phyloP scores from a whole-genome alignment of 768 basidiomycete species.

The Suillus tomentosus region DNA sequence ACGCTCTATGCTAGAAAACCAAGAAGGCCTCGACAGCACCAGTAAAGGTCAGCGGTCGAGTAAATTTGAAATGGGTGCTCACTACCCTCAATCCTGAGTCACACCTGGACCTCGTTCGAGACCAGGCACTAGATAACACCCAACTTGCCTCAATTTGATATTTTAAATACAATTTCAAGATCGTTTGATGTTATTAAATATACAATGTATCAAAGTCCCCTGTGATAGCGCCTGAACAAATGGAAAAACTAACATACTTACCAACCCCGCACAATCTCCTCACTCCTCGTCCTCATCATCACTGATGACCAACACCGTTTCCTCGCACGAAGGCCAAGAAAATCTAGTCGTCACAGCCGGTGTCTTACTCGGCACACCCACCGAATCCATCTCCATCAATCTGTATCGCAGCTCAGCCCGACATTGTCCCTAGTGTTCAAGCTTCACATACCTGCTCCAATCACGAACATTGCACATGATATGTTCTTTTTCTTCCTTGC shows the following conservation, averaged over 20 bases:
- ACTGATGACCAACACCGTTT: conserved; percentile 48
- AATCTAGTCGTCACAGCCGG: conserved; percentile 7
- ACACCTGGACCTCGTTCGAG: background rate
- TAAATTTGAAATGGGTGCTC: background rate
- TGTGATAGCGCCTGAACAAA: background rate
- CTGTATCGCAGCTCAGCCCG: conserved; percentile 12
- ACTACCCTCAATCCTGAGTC: background rate
- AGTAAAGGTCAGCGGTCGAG: background rate
- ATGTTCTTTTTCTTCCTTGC: conserved; percentile 52
- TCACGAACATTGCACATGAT: conserved; percentile 50
- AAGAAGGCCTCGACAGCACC: background rate
- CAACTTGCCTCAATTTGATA: background rate
- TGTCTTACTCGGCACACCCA: background rate
- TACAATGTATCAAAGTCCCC: conserved; percentile 5
- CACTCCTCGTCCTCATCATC: conserved; percentile 47
- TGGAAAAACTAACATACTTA: conserved; percentile 13
- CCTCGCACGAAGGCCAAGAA: conserved; percentile 48
- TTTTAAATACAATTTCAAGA: background rate
- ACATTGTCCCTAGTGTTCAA: background rate
- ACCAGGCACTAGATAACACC: background rate
- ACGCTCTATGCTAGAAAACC: background rate
- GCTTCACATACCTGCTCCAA: conserved; percentile 51
- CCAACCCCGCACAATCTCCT: background rate
- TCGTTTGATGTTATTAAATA: background rate
- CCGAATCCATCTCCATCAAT: conserved; percentile 15